Percentiles rank a stretch among this genome's conserved stretches.
Evolutionary conservation across 306 rosid genomes (phyloP).

Genomic region (Casuarina equisetifolia): DNA sequence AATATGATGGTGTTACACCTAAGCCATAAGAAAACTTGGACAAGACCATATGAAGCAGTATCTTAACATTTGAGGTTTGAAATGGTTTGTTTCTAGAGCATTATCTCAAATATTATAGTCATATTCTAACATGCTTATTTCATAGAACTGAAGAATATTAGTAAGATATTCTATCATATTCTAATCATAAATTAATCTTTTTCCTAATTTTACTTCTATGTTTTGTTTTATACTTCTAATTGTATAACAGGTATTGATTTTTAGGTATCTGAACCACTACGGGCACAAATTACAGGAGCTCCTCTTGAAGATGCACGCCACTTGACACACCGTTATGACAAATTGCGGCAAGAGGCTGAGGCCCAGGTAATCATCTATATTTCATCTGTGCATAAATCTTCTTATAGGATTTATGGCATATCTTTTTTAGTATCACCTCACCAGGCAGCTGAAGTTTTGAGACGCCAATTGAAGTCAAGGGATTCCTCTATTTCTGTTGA

Average conservation of each 20-base stretch:
- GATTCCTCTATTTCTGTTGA: slow-evolving; percentile 75
- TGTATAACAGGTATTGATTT: slow-evolving; percentile 52
- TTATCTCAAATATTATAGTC: neutral
- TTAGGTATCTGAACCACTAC: slow-evolving; percentile 82
- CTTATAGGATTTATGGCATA: slow-evolving; percentile 30
- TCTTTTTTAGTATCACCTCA: slow-evolving; percentile 39
- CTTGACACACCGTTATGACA: slow-evolving; percentile 78
- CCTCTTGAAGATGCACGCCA: slow-evolving; percentile 98
- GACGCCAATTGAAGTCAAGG: slow-evolving; percentile 78
- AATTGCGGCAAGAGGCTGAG: slow-evolving; percentile 81
- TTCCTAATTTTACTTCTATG: slow-evolving; percentile 23
- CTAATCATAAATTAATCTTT: slow-evolving; percentile 23
- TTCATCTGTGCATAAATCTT: slow-evolving; percentile 30
- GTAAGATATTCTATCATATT: neutral
- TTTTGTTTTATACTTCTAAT: slow-evolving; percentile 41
- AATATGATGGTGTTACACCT: neutral
- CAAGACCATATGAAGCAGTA: neutral
- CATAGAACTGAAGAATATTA: neutral
- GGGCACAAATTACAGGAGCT: slow-evolving; percentile 85
- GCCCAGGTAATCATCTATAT: slow-evolving; percentile 62
- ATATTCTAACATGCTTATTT: neutral
- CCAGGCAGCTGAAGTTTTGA: slow-evolving; percentile 90
- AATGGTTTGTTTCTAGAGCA: neutral
- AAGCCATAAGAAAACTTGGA: neutral
- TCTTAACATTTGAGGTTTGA: neutral